These are phyloP conservation scores for Mercurialis annua DNA, from an alignment of 345 rosid genomes.

Conservation along the genomic window DNA sequence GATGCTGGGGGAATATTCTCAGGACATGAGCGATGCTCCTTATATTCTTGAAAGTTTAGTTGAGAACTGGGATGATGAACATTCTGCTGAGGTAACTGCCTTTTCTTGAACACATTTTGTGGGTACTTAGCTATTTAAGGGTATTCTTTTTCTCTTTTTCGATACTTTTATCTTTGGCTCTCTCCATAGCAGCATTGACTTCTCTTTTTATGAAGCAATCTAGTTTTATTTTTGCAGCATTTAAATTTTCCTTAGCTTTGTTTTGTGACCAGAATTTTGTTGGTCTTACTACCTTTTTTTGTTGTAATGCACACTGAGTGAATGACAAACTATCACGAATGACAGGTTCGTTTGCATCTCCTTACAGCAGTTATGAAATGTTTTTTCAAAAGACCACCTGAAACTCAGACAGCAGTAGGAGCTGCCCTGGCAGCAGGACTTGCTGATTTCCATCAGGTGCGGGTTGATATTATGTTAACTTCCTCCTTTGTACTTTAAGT, in stretches of 20 bases:
- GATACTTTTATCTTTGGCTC: slow-evolving; percentile 5
- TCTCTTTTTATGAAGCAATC: not conserved
- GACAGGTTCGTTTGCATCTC: slow-evolving; percentile 94
- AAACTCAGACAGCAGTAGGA: slow-evolving; percentile 89
- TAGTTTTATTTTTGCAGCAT: not conserved
- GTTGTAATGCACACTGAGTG: not conserved
- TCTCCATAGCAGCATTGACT: not conserved
- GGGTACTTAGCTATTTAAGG: not conserved
- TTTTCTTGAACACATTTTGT: slow-evolving; percentile 1
- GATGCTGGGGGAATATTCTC: slow-evolving; percentile 99
- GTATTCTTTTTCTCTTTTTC: not conserved
- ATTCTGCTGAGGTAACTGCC: slow-evolving; percentile 72
- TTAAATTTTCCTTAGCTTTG: not conserved
- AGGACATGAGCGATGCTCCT: slow-evolving; percentile 96
- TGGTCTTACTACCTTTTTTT: not conserved
- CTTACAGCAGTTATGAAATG: slow-evolving; percentile 95
- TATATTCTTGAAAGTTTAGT: slow-evolving; percentile 78
- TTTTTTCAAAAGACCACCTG: slow-evolving; percentile 93
- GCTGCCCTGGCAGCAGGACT: slow-evolving; percentile 80
- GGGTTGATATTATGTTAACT: slow-evolving; percentile 5
- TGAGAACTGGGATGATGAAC: slow-evolving; percentile 96
- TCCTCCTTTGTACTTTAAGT: not conserved
- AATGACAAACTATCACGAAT: slow-evolving; percentile 19
- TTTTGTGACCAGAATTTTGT: not conserved
- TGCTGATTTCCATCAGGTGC: slow-evolving; percentile 89